phyloP scores from a whole-genome alignment of 1,139 yeast genomes.

The Hyphopichia burtonii region DNA sequence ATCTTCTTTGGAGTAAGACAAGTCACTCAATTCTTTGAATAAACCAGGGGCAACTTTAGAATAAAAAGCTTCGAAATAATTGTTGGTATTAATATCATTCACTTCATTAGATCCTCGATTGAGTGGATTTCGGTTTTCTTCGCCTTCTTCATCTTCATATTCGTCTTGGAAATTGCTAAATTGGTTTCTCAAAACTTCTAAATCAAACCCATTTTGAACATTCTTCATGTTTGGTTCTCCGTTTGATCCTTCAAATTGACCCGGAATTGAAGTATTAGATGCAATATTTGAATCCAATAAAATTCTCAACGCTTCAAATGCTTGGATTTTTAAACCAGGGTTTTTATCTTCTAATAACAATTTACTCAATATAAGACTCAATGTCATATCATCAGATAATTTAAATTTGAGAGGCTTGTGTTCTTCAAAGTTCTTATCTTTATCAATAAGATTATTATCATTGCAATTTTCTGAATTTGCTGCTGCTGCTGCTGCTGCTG shows the following conservation, averaged over 20 bases:
- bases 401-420: constrained; percentile 25
- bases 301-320: constrained; percentile 77
- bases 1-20: constrained; percentile 12
- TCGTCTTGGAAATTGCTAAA: constrained; percentile 6
- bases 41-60: constrained; percentile 57
- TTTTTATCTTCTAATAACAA: constrained; percentile 63
- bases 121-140: constrained; percentile 8
- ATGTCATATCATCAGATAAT: constrained; percentile 58
- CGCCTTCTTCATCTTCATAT: constrained; percentile 4
- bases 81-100: constrained; percentile 44
- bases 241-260: not conserved
- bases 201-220: constrained; percentile 10
- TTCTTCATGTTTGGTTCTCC: not conserved
- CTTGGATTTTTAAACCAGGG: constrained; percentile 76
- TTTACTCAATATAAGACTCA: constrained; percentile 59
- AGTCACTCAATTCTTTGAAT: constrained; percentile 50
- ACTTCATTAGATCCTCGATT: constrained; percentile 14
- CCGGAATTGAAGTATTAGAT: constrained; percentile 3
- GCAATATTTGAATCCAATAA: constrained; percentile 61
- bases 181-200: constrained; percentile 12
- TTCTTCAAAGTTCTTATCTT: constrained; percentile 18
- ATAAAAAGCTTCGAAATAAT: constrained; percentile 63
- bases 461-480: not conserved
- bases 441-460: constrained; percentile 7
- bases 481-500: constrained; percentile 4